Evolutionary conservation across 2,329 filamentous ascomycete species (phyloP).

Genomic region (Cercospora sp.): DNA sequence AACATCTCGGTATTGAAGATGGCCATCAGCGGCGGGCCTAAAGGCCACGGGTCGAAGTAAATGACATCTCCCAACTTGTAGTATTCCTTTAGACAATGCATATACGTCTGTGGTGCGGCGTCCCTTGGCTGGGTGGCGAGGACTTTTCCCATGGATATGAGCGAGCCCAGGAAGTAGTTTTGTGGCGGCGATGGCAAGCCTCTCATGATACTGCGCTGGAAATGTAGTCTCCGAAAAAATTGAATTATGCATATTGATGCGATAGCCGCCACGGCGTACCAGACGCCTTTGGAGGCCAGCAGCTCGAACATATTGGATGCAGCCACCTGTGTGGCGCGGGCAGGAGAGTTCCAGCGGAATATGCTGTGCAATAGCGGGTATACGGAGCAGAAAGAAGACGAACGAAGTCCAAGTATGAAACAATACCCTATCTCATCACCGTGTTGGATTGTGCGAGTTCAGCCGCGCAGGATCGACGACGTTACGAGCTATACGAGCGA

Average conservation of each 20-base stretch:
- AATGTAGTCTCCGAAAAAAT: slow-evolving; percentile 32
- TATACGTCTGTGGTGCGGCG: slow-evolving; percentile 40
- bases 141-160: slow-evolving; percentile 43
- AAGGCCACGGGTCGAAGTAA: slow-evolving; percentile 51
- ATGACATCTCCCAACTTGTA: slow-evolving; percentile 43
- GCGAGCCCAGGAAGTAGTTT: slow-evolving; percentile 44
- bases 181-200: slow-evolving; percentile 45
- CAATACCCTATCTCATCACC: neutral
- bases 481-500: neutral
- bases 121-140: slow-evolving; percentile 38
- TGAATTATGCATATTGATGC: slow-evolving; percentile 28
- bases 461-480: neutral
- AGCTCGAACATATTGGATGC: slow-evolving; percentile 21
- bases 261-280: slow-evolving; percentile 31
- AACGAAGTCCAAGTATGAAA: neutral
- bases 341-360: neutral
- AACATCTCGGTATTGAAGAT: slow-evolving; percentile 44
- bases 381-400: neutral
- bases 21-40: slow-evolving; percentile 39
- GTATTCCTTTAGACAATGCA: slow-evolving; percentile 40
- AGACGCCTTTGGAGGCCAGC: slow-evolving; percentile 22
- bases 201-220: slow-evolving; percentile 30
- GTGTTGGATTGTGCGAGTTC: neutral
- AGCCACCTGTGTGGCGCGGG: neutral
- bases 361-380: neutral